Evolutionary conservation across 768 basidiomycete species (phyloP).

Genomic region (Tulasnella sp.): DNA sequence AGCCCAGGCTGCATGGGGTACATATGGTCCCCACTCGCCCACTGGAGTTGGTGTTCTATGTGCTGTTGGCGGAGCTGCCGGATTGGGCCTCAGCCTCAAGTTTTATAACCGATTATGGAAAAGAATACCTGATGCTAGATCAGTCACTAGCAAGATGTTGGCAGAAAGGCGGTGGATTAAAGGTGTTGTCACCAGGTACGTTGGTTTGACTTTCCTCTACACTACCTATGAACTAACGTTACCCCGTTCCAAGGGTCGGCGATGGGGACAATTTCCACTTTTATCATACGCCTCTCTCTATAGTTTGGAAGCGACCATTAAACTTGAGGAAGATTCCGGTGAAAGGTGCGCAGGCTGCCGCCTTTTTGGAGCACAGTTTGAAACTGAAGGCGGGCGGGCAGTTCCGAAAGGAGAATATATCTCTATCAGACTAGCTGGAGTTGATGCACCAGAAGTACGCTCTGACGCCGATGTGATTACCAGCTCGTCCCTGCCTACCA

Average conservation of each 20-base stretch:
- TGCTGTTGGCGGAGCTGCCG: conserved; percentile 16
- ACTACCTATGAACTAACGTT: not conserved
- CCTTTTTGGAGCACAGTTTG: not conserved
- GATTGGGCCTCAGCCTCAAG: conserved; percentile 19
- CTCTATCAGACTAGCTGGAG: conserved; percentile 76
- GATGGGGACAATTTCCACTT: conserved; percentile 82
- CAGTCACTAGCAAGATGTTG: conserved; percentile 49
- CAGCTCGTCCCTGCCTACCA: not conserved
- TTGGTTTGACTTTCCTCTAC: conserved; percentile 12
- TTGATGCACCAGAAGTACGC: conserved; percentile 82
- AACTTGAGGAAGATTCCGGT: conserved; percentile 55
- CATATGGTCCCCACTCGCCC: not conserved
- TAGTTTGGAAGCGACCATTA: conserved; percentile 62
- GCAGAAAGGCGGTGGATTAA: conserved; percentile 52
- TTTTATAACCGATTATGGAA: conserved; percentile 19
- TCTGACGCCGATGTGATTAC: no score
- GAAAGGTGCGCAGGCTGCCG: conserved; percentile 36
- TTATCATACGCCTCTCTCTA: conserved; percentile 71
- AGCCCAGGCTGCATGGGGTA: not conserved
- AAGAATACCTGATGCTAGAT: conserved; percentile 29
- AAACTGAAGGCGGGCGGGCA: conserved; percentile 23
- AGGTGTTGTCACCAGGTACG: conserved; percentile 68
- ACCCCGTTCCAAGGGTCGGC: conserved; percentile 44
- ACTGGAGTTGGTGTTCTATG: not conserved
- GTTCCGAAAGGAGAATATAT: conserved; percentile 72